Percentiles rank a stretch among this genome's conserved stretches.
Evolutionary conservation across 2,329 filamentous ascomycete species (phyloP).

Genomic region (Aspergillus udagawae): DNA sequence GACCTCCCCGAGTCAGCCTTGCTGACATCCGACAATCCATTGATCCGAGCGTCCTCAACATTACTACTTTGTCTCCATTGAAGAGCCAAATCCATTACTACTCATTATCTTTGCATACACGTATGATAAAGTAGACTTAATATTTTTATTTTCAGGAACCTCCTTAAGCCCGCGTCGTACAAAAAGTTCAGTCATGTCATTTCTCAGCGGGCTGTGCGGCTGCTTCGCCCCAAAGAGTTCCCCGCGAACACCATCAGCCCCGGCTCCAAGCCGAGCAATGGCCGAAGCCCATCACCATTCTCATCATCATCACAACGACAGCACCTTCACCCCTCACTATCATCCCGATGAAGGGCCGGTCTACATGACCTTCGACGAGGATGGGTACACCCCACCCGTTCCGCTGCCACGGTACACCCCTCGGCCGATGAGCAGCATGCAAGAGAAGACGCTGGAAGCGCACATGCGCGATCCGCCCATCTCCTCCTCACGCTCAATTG

Average conservation of each 20-base stretch:
- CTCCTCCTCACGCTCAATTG: constrained; percentile 17
- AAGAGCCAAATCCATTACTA: neutral
- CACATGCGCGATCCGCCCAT: constrained; percentile 29
- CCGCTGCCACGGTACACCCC: constrained; percentile 41
- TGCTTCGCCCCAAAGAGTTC: constrained; percentile 14
- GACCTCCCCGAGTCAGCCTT: neutral
- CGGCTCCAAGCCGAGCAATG: neutral
- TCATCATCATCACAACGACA: neutral
- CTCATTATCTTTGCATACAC: neutral
- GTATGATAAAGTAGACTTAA: neutral
- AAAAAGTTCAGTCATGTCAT: constrained; percentile 15
- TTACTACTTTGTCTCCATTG: neutral
- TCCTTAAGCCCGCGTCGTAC: neutral
- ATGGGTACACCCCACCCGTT: constrained; percentile 29
- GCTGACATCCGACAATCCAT: neutral
- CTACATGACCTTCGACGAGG: constrained; percentile 10
- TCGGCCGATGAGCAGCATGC: constrained; percentile 30
- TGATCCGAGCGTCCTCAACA: neutral
- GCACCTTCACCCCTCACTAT: neutral
- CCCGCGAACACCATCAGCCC: constrained; percentile 2
- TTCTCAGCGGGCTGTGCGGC: constrained; percentile 21
- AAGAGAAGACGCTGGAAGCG: constrained; percentile 38
- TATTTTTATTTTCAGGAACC: neutral
- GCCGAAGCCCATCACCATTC: neutral
- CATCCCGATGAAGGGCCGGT: neutral